phyloP scores from a whole-genome alignment of 208 protist species.

The Sergeia podlipaevii region DNA sequence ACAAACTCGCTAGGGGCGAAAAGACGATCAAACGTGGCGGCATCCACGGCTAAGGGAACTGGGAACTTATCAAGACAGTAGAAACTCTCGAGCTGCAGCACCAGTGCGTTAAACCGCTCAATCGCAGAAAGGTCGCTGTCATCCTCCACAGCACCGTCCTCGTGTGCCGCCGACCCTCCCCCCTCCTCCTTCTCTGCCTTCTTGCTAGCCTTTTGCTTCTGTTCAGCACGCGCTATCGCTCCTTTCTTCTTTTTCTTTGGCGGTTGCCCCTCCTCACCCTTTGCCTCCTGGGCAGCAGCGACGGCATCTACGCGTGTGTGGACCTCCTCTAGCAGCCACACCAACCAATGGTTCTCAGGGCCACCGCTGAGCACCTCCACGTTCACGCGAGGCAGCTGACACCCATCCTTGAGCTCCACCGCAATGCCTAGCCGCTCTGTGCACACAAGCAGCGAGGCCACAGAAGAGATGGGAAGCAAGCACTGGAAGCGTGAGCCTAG shows the following conservation, averaged over 20 bases:
- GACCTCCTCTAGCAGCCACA: conserved; percentile 34
- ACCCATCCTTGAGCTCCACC: conserved; percentile 46
- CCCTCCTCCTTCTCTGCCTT: background rate
- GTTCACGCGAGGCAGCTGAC: conserved; percentile 39
- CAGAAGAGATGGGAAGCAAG: conserved; percentile 43
- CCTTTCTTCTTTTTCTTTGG: background rate
- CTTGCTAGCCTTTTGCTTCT: background rate
- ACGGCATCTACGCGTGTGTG: background rate
- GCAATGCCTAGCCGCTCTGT: conserved; percentile 36
- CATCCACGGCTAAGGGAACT: conserved; percentile 36
- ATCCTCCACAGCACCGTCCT: background rate
- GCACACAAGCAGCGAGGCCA: conserved; percentile 56
- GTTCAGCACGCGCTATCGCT: background rate
- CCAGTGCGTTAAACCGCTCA: conserved; percentile 28
- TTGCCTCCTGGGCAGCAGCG: background rate
- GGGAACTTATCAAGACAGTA: conserved; percentile 31
- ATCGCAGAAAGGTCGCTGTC: background rate
- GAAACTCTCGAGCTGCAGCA: conserved; percentile 24
- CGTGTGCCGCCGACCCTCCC: background rate
- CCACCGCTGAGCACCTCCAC: conserved; percentile 22
- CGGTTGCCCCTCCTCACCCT: background rate
- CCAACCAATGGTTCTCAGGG: conserved; percentile 46
- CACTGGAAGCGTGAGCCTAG: conserved; percentile 21
- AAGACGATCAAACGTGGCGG: conserved; percentile 38
- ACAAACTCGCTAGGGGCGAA: no score